Conservation (phyloP, 106 monocot genomes). For the Dioscorea dumetorum region DNA sequence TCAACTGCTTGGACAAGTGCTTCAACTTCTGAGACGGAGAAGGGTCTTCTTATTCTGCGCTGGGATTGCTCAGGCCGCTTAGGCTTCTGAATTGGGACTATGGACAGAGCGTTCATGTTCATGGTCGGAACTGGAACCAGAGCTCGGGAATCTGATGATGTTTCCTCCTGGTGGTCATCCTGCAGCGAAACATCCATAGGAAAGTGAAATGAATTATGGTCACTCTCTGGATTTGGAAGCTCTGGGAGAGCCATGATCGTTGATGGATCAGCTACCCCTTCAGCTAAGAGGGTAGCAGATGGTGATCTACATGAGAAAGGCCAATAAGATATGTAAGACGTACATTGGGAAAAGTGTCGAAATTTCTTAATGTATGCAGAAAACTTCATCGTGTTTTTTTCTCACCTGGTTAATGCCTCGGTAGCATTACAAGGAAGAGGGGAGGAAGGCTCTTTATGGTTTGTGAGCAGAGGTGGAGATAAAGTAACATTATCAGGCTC, state of each 20-base stretch:
- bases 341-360: not conserved
- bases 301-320: no score
- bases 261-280: no score
- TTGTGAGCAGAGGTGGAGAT: conserved; percentile 19
- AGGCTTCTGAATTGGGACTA: conserved; percentile 37
- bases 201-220: conserved; percentile 35
- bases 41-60: conserved; percentile 70
- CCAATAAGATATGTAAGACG: no score
- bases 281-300: no score
- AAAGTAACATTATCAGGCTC: conserved; percentile 38
- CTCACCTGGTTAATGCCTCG: conserved; percentile 46
- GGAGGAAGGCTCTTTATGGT: conserved; percentile 14
- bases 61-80: conserved; percentile 48
- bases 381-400: not conserved
- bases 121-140: conserved; percentile 32
- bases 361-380: not conserved
- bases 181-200: conserved; percentile 12
- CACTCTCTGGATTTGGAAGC: conserved; percentile 27
- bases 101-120: conserved; percentile 17
- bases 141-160: conserved; percentile 27
- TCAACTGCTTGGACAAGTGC: conserved; percentile 89
- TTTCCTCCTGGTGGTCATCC: conserved; percentile 10
- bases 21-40: conserved; percentile 90
- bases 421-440: conserved; percentile 20
- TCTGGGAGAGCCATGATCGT: conserved; percentile 6